These are phyloP conservation scores for Cercospora sp. DNA, from an alignment of 2,329 filamentous ascomycete genomes.

Conservation along the genomic window DNA sequence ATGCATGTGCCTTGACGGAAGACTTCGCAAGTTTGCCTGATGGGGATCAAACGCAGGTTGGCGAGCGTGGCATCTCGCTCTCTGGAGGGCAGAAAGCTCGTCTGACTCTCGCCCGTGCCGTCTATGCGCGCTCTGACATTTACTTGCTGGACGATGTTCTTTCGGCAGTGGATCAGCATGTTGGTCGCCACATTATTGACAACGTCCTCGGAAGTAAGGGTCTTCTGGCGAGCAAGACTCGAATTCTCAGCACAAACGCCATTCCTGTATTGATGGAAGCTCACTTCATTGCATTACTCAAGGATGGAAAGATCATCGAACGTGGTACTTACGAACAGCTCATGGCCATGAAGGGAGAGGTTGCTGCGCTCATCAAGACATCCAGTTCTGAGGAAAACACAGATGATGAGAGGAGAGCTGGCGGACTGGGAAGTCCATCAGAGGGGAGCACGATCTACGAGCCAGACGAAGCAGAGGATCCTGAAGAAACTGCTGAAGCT, in stretches of 20 bases:
- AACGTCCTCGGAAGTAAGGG: constrained; percentile 86
- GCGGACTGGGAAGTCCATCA: constrained; percentile 26
- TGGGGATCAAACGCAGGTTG: constrained; percentile 94
- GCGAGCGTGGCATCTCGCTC: constrained; percentile 92
- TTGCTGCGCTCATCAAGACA: constrained; percentile 79
- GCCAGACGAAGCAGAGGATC: constrained; percentile 47
- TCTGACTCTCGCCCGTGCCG: constrained; percentile 85
- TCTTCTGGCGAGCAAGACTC: constrained; percentile 79
- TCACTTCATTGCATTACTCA: constrained; percentile 82
- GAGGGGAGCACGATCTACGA: constrained; percentile 52
- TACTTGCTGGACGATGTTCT: constrained; percentile 93
- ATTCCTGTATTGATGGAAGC: constrained; percentile 88
- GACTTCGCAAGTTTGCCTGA: constrained; percentile 92
- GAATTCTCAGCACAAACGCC: constrained; percentile 91
- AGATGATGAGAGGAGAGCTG: constrained; percentile 26
- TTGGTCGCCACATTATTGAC: constrained; percentile 91
- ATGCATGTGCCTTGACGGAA: constrained; percentile 85
- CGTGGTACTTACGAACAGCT: constrained; percentile 88
- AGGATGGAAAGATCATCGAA: constrained; percentile 80
- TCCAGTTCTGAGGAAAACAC: constrained; percentile 57
- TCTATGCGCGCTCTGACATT: constrained; percentile 94
- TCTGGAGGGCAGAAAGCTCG: constrained; percentile 96
- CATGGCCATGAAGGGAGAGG: constrained; percentile 89
- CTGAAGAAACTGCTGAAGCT: constrained; percentile 57
- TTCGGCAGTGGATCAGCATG: constrained; percentile 97